Percentiles rank a stretch among this genome's conserved stretches.
Evolutionary conservation across 2,329 filamentous ascomycete genomes (phyloP).

Genomic region (Fusarium sp.): DNA sequence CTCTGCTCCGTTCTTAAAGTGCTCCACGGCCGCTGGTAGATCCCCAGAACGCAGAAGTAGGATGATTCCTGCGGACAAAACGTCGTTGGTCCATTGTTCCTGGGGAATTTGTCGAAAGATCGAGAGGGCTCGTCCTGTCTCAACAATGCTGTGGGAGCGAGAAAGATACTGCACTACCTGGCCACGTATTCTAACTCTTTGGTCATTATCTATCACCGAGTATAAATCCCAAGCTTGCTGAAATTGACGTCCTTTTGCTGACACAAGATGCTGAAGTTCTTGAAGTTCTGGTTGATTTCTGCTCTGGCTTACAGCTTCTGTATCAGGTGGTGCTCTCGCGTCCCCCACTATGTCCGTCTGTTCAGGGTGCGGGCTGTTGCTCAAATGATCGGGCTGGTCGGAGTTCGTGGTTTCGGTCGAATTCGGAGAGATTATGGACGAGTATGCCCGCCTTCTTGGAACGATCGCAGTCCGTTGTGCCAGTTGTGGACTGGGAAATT

Average conservation of each 20-base stretch:
- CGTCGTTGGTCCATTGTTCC: constrained; percentile 56
- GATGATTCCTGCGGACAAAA: constrained; percentile 57
- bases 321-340: background rate
- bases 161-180: constrained; percentile 59
- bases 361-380: background rate
- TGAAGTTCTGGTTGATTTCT: constrained; percentile 2
- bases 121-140: constrained; percentile 60
- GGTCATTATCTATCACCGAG: constrained; percentile 51
- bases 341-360: background rate
- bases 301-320: background rate
- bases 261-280: constrained; percentile 42
- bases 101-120: constrained; percentile 57
- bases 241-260: constrained; percentile 48
- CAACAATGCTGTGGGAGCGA: constrained; percentile 57
- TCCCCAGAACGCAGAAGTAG: constrained; percentile 59
- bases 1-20: constrained; percentile 57
- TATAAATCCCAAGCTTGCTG: constrained; percentile 61
- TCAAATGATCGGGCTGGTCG: background rate
- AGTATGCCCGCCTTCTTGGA: constrained; percentile 47
- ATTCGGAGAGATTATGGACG: constrained; percentile 40
- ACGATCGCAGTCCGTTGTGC: constrained; percentile 19
- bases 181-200: constrained; percentile 48
- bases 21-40: constrained; percentile 53
- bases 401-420: constrained; percentile 1
- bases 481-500: constrained; percentile 43